Evolutionary conservation across 805 yeast species (phyloP).

Genomic region (Barnettozyma vustinii): DNA sequence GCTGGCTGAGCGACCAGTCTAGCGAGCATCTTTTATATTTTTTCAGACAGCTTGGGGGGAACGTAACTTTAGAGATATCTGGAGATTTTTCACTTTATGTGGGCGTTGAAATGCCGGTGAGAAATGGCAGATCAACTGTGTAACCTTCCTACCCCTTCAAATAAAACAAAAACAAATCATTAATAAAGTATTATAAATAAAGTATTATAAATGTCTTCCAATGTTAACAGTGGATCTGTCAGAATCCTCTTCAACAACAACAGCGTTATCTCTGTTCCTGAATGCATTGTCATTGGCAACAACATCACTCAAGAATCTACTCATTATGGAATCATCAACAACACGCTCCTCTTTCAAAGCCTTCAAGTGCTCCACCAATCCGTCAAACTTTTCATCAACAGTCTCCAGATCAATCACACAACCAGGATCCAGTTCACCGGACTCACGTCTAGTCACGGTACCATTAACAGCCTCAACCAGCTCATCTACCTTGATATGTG

Average conservation of each 20-base stretch:
- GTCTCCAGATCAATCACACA: not conserved
- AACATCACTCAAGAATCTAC: not conserved
- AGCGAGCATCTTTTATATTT: not conserved
- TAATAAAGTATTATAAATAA: not conserved
- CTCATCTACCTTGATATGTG: slow-evolving; percentile 26
- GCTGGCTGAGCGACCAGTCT: not conserved
- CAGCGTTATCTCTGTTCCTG: not conserved
- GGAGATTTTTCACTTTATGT: too few relatives aligned
- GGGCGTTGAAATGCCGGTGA: not conserved
- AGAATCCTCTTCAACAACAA: not conserved
- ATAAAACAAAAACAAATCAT: too few relatives aligned
- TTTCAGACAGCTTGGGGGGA: too few relatives aligned
- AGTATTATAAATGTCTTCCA: not conserved
- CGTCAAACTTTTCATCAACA: not conserved
- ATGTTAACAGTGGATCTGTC: not conserved
- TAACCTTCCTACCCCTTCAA: too few relatives aligned
- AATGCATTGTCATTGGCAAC: not conserved
- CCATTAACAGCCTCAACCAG: slow-evolving; percentile 32
- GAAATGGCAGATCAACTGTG: not conserved
- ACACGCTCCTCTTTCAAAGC: not conserved
- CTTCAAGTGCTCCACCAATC: not conserved
- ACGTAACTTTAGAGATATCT: too few relatives aligned
- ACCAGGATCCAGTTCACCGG: slow-evolving; percentile 9
- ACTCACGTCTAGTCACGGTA: slow-evolving; percentile 21
- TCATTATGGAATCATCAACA: not conserved